Evolutionary conservation across 2,329 filamentous ascomycete species (phyloP), one percentile per base, ranked within the genome.

Genomic region (Phaeosphaeria sp.): DNA sequence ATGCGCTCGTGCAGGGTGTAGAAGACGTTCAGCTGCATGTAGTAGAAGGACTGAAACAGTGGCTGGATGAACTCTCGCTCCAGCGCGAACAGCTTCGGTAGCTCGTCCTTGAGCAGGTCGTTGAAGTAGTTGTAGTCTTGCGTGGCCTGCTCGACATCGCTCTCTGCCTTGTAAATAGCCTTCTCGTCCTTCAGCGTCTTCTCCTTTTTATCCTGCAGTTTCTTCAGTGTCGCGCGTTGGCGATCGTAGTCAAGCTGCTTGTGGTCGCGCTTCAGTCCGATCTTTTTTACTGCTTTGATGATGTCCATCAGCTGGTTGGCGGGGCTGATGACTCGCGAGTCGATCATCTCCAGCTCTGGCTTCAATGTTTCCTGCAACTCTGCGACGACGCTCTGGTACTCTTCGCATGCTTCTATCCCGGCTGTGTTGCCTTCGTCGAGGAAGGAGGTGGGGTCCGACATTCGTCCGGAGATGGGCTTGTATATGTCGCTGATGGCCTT

Each of bases 1-100:
- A 99, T 99, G 80, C 90, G 92, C 79, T 98, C 94, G 77, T 99
- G 95, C 53, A 99, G 84, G 1, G 95, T 99, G 80, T 99, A 99
- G 78, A 98, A 99, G 65, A 99, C 92, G 78, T 99, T 99, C 65
- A 99, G 87, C 79, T 99, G 95, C 95, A 99, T 99, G 83, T 98
- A 99, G 81, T 99, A 99, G 82, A 99, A 99, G 9, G 92, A 96
- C 77, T 98, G 95, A 84, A 99, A 99, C 7, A 99, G 87, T 2
- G 95, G 95, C 67, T 92, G 89, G 77, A 99, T 99, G 77, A 99
- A 98, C 77, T 98, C 91, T 63, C 89, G 87, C 78, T 99, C 95
- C 18, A 99, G 87, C 7, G 82, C 78, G 78, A 99, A 99, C 11
- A 99, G 86, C 78, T 93, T 92, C 25, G 95, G 95, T 62, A 99